Base-by-base conservation (phyloP, 2,329 filamentous ascomycete genomes). In the Plectosphaerella plurivora region DNA sequence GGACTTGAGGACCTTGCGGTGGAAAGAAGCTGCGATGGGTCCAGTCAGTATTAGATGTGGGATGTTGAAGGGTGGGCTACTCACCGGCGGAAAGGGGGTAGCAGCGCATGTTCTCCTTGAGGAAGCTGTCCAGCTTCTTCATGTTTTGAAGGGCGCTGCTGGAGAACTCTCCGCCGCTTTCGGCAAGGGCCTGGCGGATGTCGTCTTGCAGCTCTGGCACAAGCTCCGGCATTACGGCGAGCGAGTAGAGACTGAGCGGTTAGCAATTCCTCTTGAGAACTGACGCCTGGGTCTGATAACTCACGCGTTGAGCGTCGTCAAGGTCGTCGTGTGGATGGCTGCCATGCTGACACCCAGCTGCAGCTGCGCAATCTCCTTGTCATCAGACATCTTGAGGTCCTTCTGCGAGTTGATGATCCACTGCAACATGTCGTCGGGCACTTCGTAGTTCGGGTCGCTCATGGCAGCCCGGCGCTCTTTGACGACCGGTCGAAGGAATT, bases 151-250 rank as follows among this genome's bases (percentile, higher is more conserved):
- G 69, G 53, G 65, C 72, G 53, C 72, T 69, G 58, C 74, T 77
- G 50, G 57, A 66, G 10, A 62, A 59, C 70, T 71, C 75, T 9
- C 68, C 70, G 4, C 68, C 67, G 8, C 74, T 72, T 2, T 68
- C 64, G 28, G 68, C 63, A 16, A 79, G 60, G 7, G 76, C 67
- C 1, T 66, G 63, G 24, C 65, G 59, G 1, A 75, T 77, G 59
- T 83, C 79, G 22, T 75, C 67, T 2, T 77, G 68, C 51, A 83
- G 61, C 51, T 73, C 71, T 16, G 73, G 66, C 49, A 80, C 72
- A 5, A 73, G 67, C 16, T 79, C 75, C 0, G 73, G 74, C 35
- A 76, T 63, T 3, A 72, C 70, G 4, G 73, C 72, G 14, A 82
- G 65, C 54, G 81, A 77, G 51, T 73, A 77, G 49, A 82, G 65